Percentiles rank a stretch among this genome's conserved stretches.
Conservation (phyloP, 192 early-diverging fungal species). For the Fimicolochytrium jonesii region DNA sequence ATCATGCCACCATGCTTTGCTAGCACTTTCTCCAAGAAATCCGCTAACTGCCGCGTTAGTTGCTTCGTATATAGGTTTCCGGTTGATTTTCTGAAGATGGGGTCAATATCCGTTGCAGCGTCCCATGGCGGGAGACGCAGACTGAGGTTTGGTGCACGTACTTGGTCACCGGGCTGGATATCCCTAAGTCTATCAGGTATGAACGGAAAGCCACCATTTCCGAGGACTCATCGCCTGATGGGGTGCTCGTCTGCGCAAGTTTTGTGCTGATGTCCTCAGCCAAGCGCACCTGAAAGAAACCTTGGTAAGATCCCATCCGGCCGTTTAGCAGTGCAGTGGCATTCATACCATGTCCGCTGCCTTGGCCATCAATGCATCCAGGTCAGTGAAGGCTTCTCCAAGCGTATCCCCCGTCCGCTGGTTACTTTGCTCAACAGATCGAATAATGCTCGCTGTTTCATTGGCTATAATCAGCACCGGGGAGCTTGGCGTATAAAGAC, state of each 20-base stretch:
- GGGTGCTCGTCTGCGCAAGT: conserved; percentile 39
- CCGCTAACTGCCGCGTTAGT: conserved; percentile 78
- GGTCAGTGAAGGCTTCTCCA: conserved; percentile 79
- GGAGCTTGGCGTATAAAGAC: not conserved
- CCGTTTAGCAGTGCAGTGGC: not conserved
- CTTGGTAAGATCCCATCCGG: not conserved
- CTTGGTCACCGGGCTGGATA: conserved; percentile 82
- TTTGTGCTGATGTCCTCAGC: conserved; percentile 62
- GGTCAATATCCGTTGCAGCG: too few relatives aligned
- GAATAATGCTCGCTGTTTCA: conserved; percentile 60
- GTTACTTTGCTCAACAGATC: conserved; percentile 59
- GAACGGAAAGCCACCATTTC: conserved; percentile 50
- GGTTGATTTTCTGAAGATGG: conserved; percentile 63
- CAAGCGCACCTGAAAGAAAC: conserved; percentile 44
- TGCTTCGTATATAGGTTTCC: conserved; percentile 85
- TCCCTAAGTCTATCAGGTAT: conserved; percentile 85
- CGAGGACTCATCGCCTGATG: conserved; percentile 38
- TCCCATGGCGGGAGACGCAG: too few relatives aligned
- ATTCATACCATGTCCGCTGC: conserved; percentile 78
- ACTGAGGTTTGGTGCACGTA: not conserved
- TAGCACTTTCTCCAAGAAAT: conserved; percentile 72
- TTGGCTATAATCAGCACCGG: too few relatives aligned
- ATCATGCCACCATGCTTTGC: conserved; percentile 66
- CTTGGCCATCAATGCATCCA: conserved; percentile 82
- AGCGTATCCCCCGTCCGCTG: conserved; percentile 66